Conservation (phyloP, 805 yeast genomes). For the Pichia kluyveri region DNA sequence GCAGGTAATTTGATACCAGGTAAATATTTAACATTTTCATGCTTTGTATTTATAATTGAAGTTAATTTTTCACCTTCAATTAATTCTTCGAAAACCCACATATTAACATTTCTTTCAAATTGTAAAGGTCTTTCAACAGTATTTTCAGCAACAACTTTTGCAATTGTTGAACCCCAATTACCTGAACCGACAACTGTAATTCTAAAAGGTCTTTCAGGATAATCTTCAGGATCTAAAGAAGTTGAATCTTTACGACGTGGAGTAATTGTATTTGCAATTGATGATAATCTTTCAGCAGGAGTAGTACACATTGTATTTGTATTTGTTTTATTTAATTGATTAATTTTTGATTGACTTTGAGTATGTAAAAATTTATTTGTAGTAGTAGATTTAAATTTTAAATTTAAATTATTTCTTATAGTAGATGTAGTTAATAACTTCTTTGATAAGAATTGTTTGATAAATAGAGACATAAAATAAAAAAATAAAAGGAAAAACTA, state of each 20-base stretch:
- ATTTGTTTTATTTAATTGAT: background rate
- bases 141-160: constrained; percentile 90
- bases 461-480: background rate
- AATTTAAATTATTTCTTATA: no score
- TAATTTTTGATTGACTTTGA: no score
- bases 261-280: constrained; percentile 13
- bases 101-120: constrained; percentile 67
- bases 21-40: constrained; percentile 90
- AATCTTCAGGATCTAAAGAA: constrained; percentile 12
- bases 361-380: no score
- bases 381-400: no score
- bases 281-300: constrained; percentile 20
- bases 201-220: constrained; percentile 33
- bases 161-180: constrained; percentile 97
- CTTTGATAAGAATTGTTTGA: background rate
- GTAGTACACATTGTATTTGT: constrained; percentile 10
- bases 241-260: constrained; percentile 14
- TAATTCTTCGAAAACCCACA: constrained; percentile 96
- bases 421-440: no score
- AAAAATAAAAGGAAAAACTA: no score
- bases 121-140: constrained; percentile 60
- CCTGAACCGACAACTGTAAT: constrained; percentile 89
- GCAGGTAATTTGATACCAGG: constrained; percentile 81
- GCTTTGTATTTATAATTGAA: constrained; percentile 80
- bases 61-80: constrained; percentile 74